These are phyloP conservation scores for Alternaria brassicae DNA, from an alignment of 2,329 filamentous ascomycete species.

Conservation along the genomic window DNA sequence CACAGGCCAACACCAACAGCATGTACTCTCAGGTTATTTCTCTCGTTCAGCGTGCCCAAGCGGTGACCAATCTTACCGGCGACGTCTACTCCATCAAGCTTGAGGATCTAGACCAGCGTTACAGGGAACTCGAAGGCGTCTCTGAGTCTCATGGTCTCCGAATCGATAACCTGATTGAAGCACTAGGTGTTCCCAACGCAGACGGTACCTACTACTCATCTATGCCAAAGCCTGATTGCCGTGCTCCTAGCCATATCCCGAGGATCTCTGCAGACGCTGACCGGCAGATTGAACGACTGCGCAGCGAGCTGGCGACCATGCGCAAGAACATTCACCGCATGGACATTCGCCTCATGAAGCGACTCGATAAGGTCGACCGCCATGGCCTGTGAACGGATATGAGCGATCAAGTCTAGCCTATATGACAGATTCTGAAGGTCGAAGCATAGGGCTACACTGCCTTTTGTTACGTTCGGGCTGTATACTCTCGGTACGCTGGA, in stretches of 20 bases:
- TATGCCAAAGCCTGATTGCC: neutral
- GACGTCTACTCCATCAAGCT: conserved; percentile 18
- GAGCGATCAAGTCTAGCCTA: neutral
- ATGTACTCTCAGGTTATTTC: conserved; percentile 9
- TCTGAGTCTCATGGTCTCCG: conserved; percentile 19
- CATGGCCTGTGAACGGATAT: neutral
- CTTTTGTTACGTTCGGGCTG: neutral
- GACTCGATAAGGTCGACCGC: conserved; percentile 18
- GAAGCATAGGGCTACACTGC: neutral
- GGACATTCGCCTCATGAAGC: conserved; percentile 27
- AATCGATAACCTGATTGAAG: conserved; percentile 35
- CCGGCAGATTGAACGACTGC: conserved; percentile 14
- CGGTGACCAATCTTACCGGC: conserved; percentile 15
- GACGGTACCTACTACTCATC: conserved; percentile 26
- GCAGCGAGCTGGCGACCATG: conserved; percentile 21
- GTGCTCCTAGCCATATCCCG: neutral
- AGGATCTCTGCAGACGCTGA: conserved; percentile 1
- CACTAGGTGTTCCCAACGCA: conserved; percentile 32
- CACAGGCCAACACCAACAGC: neutral
- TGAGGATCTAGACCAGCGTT: conserved; percentile 13
- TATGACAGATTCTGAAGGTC: too few relatives aligned
- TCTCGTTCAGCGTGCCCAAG: conserved; percentile 17
- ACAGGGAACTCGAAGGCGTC: conserved; percentile 8
- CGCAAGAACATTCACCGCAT: conserved; percentile 26
- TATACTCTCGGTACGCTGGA: neutral